phyloP scores from a whole-genome alignment of 2,329 filamentous ascomycete genomes.

The Sordariomycetes sp. region DNA sequence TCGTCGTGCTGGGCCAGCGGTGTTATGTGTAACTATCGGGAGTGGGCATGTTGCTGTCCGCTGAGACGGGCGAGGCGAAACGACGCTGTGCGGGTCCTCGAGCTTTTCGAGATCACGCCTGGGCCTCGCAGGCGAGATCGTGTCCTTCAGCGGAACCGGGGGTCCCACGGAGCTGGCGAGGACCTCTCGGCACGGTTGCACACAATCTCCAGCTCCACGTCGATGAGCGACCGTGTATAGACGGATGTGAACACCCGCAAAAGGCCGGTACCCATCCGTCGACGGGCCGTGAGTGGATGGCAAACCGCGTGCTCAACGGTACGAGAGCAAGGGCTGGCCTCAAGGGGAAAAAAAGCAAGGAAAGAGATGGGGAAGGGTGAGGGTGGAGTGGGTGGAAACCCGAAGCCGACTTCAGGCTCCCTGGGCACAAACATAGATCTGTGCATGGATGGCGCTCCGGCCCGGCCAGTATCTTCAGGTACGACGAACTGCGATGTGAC shows the following conservation, averaged over 20 bases:
- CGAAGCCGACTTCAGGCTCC: not conserved
- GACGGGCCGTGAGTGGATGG: not conserved
- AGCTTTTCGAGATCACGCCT: not conserved
- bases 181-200: not conserved
- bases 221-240: not conserved
- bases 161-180: not conserved
- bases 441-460: not conserved
- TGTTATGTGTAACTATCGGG: not conserved
- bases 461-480: not conserved
- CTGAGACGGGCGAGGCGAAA: not conserved
- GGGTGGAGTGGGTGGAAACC: not conserved
- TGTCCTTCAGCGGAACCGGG: not conserved
- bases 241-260: not conserved
- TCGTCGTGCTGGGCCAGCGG: not conserved
- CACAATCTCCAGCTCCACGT: not conserved
- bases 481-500: not conserved
- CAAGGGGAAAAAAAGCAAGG: not conserved
- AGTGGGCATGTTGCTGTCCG: not conserved
- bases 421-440: not conserved
- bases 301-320: not conserved
- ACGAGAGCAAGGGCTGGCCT: not conserved
- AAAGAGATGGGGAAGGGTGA: not conserved
- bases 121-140: not conserved
- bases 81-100: not conserved
- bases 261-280: not conserved